Evolutionary conservation across 192 early-diverging fungal genomes (phyloP).

Genomic region (Phycomyces nitens): DNA sequence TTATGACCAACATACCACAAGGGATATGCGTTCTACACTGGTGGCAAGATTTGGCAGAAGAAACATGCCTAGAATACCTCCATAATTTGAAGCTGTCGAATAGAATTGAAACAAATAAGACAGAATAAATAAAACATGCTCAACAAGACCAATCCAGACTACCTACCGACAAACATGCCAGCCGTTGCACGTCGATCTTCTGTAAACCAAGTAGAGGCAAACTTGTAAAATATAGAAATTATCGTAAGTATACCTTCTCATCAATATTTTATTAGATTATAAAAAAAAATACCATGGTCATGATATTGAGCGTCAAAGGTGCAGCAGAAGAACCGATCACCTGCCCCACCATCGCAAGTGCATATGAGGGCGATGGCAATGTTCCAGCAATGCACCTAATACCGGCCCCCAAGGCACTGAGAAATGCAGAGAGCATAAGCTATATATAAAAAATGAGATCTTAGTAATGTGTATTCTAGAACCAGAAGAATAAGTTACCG

Average conservation of each 20-base stretch:
- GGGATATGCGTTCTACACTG: background rate
- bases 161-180: slow-evolving; percentile 35
- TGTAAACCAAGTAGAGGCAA: slow-evolving; percentile 35
- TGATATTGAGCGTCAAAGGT: slow-evolving; percentile 34
- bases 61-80: slow-evolving; percentile 33
- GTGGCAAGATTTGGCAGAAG: slow-evolving; percentile 30
- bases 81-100: slow-evolving; percentile 32
- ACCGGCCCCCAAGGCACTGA: slow-evolving; percentile 21
- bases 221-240: slow-evolving; percentile 15
- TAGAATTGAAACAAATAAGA: background rate
- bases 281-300: slow-evolving; percentile 23
- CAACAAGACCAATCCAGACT: background rate
- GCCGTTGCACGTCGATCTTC: slow-evolving; percentile 33
- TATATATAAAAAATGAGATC: slow-evolving; percentile 1
- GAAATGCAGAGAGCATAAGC: slow-evolving; percentile 26
- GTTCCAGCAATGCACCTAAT: slow-evolving; percentile 26
- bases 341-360: slow-evolving; percentile 30
- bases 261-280: background rate
- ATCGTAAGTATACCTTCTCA: background rate
- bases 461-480: background rate
- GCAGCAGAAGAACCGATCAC: slow-evolving; percentile 25
- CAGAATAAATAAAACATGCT: background rate
- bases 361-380: slow-evolving; percentile 22
- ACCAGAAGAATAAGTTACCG: slow-evolving; percentile 19
- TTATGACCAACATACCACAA: slow-evolving; percentile 13